Percentiles rank a stretch among this genome's conserved stretches.
Evolutionary conservation across 352 stramenopile species (phyloP).

Genomic region (Phytopythium chamaehyphon): DNA sequence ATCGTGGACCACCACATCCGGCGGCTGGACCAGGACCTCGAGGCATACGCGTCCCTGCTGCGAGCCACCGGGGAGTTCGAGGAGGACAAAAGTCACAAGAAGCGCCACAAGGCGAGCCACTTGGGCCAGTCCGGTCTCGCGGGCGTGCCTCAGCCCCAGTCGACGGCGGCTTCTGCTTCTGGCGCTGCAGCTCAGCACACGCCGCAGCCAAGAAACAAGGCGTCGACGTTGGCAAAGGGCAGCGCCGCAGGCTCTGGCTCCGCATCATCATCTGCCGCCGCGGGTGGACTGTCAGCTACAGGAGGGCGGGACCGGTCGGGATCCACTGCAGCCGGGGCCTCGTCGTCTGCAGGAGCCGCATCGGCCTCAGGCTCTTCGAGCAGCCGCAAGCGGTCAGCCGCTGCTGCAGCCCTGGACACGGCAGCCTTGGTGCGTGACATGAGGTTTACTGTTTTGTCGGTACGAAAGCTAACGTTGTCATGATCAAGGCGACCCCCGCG

Average conservation of each 20-base stretch:
- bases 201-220: slow-evolving; percentile 2
- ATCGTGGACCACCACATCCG: slow-evolving; percentile 86
- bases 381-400: slow-evolving; percentile 47
- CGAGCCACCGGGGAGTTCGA: slow-evolving; percentile 79
- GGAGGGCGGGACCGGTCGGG: slow-evolving; percentile 15
- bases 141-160: neutral
- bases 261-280: slow-evolving; percentile 12
- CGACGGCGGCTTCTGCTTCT: neutral
- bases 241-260: slow-evolving; percentile 12
- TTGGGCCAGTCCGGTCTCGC: neutral
- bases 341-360: slow-evolving; percentile 10
- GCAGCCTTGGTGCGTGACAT: slow-evolving; percentile 15
- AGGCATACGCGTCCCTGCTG: slow-evolving; percentile 64
- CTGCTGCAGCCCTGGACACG: slow-evolving; percentile 28
- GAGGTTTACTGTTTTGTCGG: too few relatives aligned
- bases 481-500: slow-evolving; percentile 16
- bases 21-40: slow-evolving; percentile 70
- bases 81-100: slow-evolving; percentile 52
- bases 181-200: slow-evolving; percentile 1
- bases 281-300: slow-evolving; percentile 1
- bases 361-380: slow-evolving; percentile 12
- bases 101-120: slow-evolving; percentile 46
- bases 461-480: neutral
- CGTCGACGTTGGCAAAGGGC: neutral
- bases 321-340: slow-evolving; percentile 8